Conservation (phyloP, 2,329 filamentous ascomycete genomes). For the Xylariaceae sp. region DNA sequence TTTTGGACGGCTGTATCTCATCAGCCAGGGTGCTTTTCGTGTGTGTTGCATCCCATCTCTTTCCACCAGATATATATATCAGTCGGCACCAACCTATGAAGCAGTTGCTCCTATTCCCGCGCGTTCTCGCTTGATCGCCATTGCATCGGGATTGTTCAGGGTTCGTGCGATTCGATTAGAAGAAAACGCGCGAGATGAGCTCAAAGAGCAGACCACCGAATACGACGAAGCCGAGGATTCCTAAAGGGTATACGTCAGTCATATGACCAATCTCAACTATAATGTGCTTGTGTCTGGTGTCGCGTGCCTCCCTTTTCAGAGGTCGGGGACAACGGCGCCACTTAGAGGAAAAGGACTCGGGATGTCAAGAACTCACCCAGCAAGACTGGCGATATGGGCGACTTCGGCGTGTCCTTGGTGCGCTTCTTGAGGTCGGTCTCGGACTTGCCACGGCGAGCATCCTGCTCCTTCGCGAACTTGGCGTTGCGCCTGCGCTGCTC, state of each 20-base stretch:
- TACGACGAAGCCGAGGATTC: constrained; percentile 54
- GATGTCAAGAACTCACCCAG: constrained; percentile 38
- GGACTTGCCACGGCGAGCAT: constrained; percentile 70
- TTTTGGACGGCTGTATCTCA: neutral
- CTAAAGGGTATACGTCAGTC: constrained; percentile 32
- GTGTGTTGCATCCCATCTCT: neutral
- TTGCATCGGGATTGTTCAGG: neutral
- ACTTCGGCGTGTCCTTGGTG: constrained; percentile 51
- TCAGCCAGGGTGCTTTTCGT: neutral
- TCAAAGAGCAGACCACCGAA: constrained; percentile 58
- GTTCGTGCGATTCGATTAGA: constrained; percentile 19
- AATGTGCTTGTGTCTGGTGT: too few species aligned
- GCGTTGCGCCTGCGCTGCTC: constrained; percentile 76
- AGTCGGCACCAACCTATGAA: neutral
- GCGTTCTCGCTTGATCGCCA: neutral
- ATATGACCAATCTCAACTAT: neutral
- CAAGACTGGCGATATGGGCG: constrained; percentile 60
- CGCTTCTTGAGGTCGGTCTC: constrained; percentile 58
- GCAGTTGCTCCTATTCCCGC: neutral
- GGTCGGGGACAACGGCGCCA: neutral
- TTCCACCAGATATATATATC: constrained; percentile 5
- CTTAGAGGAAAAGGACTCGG: neutral
- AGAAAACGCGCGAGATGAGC: constrained; percentile 50
- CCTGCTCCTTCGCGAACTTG: constrained; percentile 69
- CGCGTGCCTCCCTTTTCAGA: too few species aligned